These are phyloP conservation scores for Uromyces viciae-fabae DNA, from an alignment of 1,284 basidiomycete species.

Conservation along the genomic window DNA sequence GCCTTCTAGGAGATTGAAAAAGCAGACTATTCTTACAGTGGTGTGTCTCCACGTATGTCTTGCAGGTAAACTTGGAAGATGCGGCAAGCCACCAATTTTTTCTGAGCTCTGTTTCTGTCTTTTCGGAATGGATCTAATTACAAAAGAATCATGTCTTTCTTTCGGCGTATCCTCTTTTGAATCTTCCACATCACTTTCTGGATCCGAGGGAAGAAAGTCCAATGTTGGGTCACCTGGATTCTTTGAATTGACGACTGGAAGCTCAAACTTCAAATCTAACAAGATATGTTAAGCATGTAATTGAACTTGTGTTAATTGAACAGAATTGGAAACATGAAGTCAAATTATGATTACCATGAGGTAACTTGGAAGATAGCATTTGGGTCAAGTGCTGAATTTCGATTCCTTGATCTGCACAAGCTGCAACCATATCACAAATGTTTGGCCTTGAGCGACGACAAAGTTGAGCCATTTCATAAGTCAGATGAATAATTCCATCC, in stretches of 20 bases:
- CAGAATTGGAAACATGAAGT: background rate
- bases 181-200: constrained; percentile 30
- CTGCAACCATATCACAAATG: constrained; percentile 32
- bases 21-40: background rate
- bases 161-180: background rate
- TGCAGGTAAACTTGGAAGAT: constrained; percentile 38
- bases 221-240: constrained; percentile 19
- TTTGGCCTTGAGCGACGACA: constrained; percentile 22
- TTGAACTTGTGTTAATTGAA: background rate
- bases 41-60: constrained; percentile 41
- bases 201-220: constrained; percentile 34
- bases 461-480: constrained; percentile 31
- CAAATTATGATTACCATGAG: background rate
- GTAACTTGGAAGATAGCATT: background rate
- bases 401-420: constrained; percentile 41
- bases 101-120: background rate
- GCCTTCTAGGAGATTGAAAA: background rate
- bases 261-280: constrained; percentile 19
- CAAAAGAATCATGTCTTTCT: background rate
- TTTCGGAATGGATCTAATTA: background rate
- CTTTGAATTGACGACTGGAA: background rate
- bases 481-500: constrained; percentile 28
- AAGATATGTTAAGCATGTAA: background rate
- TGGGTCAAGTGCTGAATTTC: constrained; percentile 14
- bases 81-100: constrained; percentile 32